A percentile compares a stretch with the other conserved stretches of the same genome.
Conservation (phyloP, 2,329 filamentous ascomycete genomes). For the Monosporascus sp. region DNA sequence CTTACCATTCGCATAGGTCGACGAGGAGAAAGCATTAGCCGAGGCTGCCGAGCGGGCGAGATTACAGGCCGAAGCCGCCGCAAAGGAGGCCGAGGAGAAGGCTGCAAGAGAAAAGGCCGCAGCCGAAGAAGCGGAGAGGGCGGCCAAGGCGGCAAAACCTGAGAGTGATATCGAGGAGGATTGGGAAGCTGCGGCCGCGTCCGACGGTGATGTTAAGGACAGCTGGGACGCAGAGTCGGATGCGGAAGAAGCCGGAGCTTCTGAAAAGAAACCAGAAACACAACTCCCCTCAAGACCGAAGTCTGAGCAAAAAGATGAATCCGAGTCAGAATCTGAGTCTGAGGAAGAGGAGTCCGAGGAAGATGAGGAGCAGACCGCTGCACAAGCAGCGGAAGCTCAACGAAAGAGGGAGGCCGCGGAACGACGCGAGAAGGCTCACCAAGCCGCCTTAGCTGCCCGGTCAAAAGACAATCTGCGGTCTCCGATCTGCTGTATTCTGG, state of each 20-base stretch:
- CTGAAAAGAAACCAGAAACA: constrained; percentile 21
- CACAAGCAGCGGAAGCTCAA: constrained; percentile 65
- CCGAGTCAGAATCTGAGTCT: constrained; percentile 45
- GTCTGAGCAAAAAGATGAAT: constrained; percentile 31
- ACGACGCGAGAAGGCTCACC: constrained; percentile 81
- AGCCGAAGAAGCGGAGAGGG: constrained; percentile 48
- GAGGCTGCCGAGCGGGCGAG: constrained; percentile 72
- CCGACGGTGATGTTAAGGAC: constrained; percentile 77
- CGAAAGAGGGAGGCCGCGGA: constrained; percentile 86
- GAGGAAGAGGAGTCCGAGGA: constrained; percentile 58
- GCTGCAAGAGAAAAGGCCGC: constrained; percentile 53
- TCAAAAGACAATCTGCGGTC: constrained; percentile 94
- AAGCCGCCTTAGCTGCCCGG: constrained; percentile 83
- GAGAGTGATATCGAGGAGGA: constrained; percentile 69
- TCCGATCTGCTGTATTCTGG: constrained; percentile 98
- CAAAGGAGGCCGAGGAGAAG: constrained; percentile 58
- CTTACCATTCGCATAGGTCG: constrained; percentile 40
- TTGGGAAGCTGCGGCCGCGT: constrained; percentile 81
- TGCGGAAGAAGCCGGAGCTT: constrained; percentile 50
- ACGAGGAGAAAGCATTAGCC: constrained; percentile 73
- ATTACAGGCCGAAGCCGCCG: constrained; percentile 60
- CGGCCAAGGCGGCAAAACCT: constrained; percentile 47
- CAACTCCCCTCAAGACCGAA: constrained; percentile 28
- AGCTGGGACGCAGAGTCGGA: constrained; percentile 89
- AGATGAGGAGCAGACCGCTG: constrained; percentile 71